Percentiles rank a stretch among this genome's conserved stretches.
Evolutionary conservation across 2,329 filamentous ascomycete species (phyloP).

Genomic region (Didymella exigua): DNA sequence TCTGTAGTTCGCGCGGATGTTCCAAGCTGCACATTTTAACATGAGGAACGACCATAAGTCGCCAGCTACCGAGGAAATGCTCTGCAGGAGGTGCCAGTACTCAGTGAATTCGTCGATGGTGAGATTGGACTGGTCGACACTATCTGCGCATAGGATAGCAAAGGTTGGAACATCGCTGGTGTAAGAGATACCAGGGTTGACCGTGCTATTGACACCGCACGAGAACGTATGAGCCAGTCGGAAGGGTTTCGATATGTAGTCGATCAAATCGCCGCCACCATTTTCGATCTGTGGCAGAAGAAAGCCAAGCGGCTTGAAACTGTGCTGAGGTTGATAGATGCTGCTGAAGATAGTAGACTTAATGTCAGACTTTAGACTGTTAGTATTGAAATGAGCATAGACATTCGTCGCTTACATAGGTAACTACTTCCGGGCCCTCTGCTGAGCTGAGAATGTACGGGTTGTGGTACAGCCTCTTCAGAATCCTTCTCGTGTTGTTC

Average conservation of each 20-base stretch:
- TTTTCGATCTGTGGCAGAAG: constrained; percentile 45
- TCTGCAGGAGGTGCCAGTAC: constrained; percentile 43
- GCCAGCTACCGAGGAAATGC: constrained; percentile 44
- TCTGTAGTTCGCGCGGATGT: constrained; percentile 41
- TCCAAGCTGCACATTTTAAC: constrained; percentile 49
- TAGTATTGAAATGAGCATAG: not conserved
- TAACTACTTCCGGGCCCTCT: constrained; percentile 43
- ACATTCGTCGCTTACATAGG: constrained; percentile 28
- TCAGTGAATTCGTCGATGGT: constrained; percentile 37
- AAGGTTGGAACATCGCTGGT: constrained; percentile 15
- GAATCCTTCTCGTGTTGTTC: constrained; percentile 38
- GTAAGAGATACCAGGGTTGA: constrained; percentile 1
- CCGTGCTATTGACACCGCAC: constrained; percentile 34
- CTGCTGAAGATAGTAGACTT: constrained; percentile 44
- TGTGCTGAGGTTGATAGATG: constrained; percentile 44
- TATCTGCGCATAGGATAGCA: constrained; percentile 51
- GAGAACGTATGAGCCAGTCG: constrained; percentile 32
- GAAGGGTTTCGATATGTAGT: constrained; percentile 19
- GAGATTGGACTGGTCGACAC: constrained; percentile 39
- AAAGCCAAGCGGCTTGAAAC: constrained; percentile 44
- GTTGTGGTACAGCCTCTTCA: constrained; percentile 48
- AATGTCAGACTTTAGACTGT: constrained; percentile 40
- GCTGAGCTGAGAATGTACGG: constrained; percentile 46
- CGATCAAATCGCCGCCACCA: constrained; percentile 28
- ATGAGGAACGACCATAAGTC: constrained; percentile 47